These are phyloP conservation scores for Talaromyces sp. DNA, from an alignment of 2,329 filamentous ascomycete genomes.

Conservation along the genomic window DNA sequence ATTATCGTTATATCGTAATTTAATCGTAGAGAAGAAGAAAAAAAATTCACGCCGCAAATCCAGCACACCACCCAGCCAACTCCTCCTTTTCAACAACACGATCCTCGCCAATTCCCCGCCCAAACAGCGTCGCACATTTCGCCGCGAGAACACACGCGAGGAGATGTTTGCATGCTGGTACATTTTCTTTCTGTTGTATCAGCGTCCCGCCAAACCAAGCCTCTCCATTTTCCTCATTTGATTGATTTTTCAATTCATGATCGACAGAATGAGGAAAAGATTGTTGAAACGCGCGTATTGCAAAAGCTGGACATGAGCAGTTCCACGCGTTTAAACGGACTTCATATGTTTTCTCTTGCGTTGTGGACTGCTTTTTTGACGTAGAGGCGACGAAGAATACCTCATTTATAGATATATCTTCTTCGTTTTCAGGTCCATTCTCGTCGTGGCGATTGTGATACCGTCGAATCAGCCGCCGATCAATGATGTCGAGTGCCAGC, in stretches of 20 bases:
- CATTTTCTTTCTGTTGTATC: conserved; percentile 14
- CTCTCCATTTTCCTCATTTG: conserved; percentile 11
- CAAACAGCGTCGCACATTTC: conserved; percentile 57
- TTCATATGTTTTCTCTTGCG: conserved; percentile 51
- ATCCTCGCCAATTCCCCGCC: conserved; percentile 45
- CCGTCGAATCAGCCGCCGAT: conserved; percentile 66
- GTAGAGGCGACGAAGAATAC: conserved; percentile 65
- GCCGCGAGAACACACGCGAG: conserved; percentile 76
- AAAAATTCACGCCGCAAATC: conserved; percentile 33
- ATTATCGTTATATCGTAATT: background rate
- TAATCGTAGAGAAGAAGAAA: background rate
- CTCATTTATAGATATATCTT: conserved; percentile 15
- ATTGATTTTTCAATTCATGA: background rate
- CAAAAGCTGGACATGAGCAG: conserved; percentile 83
- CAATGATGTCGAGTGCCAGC: conserved; percentile 81
- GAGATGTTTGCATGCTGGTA: conserved; percentile 75
- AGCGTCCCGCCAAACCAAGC: conserved; percentile 34
- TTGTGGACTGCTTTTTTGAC: conserved; percentile 20
- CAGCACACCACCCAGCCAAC: conserved; percentile 64
- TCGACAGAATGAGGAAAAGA: conserved; percentile 17
- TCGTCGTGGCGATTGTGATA: conserved; percentile 25
- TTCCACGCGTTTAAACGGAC: conserved; percentile 76
- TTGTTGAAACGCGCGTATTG: conserved; percentile 62
- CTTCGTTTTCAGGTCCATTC: conserved; percentile 2
- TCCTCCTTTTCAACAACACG: conserved; percentile 49